These are phyloP conservation scores for Solanum virginianum DNA, from an alignment of 257 asterid genomes.

Conservation along the genomic window DNA sequence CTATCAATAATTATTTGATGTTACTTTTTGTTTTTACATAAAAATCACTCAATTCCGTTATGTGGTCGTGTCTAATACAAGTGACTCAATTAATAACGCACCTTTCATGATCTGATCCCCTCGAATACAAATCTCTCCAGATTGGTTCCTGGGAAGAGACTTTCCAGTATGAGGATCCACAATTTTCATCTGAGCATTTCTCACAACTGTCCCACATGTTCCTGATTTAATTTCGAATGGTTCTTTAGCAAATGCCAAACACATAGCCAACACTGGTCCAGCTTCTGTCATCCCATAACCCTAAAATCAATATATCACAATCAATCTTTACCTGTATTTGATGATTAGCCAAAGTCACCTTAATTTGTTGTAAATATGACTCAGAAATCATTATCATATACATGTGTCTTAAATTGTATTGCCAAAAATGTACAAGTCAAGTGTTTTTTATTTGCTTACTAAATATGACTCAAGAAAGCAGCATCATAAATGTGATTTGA, in stretches of 20 bases:
- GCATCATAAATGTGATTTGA: not conserved
- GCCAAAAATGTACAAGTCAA: not conserved
- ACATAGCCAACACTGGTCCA: conserved; percentile 87
- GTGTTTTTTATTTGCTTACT: not conserved
- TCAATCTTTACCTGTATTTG: not conserved
- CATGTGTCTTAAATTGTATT: not conserved
- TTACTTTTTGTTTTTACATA: no score
- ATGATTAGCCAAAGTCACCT: not conserved
- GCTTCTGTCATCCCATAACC: conserved; percentile 99
- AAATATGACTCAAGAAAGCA: not conserved
- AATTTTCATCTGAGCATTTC: conserved; percentile 91
- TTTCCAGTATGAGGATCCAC: conserved; percentile 51
- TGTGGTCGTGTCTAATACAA: no score
- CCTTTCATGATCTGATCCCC: conserved; percentile 98
- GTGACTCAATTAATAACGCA: not conserved
- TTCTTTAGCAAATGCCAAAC: conserved; percentile 82
- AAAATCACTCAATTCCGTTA: no score
- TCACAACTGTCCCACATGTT: conserved; percentile 84
- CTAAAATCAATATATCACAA: conserved; percentile 9
- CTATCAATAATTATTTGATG: no score
- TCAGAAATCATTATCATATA: not conserved
- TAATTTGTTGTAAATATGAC: not conserved
- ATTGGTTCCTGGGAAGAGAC: conserved; percentile 51
- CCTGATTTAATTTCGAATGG: conserved; percentile 76
- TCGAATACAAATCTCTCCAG: conserved; percentile 80